A percentile compares a stretch with the other conserved stretches of the same genome.
These are phyloP conservation scores for Prunus mongolica DNA, from an alignment of 306 rosid genomes.

Conservation along the genomic window DNA sequence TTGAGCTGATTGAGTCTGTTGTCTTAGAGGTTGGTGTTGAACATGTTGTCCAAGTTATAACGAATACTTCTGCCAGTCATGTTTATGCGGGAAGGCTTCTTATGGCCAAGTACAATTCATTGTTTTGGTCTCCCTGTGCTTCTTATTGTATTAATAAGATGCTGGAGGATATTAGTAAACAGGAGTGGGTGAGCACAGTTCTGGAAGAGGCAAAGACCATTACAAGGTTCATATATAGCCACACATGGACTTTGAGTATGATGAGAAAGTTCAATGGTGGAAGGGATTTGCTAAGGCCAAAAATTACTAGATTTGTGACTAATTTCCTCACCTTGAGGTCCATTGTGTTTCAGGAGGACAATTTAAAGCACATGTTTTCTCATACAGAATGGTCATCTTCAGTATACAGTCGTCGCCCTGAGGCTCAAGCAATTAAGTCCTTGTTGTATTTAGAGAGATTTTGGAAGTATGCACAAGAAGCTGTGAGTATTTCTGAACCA, in stretches of 20 bases:
- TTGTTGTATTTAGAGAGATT: slow-evolving; percentile 50
- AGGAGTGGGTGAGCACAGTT: slow-evolving; percentile 56
- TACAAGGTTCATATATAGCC: slow-evolving; percentile 43
- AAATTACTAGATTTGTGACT: slow-evolving; percentile 45
- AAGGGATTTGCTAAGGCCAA: slow-evolving; percentile 54
- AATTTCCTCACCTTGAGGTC: slow-evolving; percentile 67
- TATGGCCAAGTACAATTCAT: slow-evolving; percentile 54
- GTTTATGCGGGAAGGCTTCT: slow-evolving; percentile 57
- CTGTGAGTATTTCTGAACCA: slow-evolving; percentile 58
- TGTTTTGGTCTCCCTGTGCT: slow-evolving; percentile 81
- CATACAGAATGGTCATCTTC: slow-evolving; percentile 67
- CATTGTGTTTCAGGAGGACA: slow-evolving; percentile 54
- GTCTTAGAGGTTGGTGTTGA: slow-evolving; percentile 63
- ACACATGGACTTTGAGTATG: slow-evolving; percentile 46
- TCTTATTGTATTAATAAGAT: slow-evolving; percentile 58
- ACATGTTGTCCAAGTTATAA: slow-evolving; percentile 71
- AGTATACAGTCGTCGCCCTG: slow-evolving; percentile 36
- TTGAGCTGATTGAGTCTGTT: slow-evolving; percentile 54
- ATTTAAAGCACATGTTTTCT: slow-evolving; percentile 59
- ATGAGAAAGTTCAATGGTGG: slow-evolving; percentile 63
- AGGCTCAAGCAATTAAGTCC: slow-evolving; percentile 46
- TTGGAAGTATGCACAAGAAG: slow-evolving; percentile 70
- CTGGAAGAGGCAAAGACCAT: slow-evolving; percentile 62
- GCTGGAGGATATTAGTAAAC: slow-evolving; percentile 62
- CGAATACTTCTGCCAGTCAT: slow-evolving; percentile 49